phyloP scores from a whole-genome alignment of 1,139 yeast genomes.

The Lodderomyces pseudojiufengensis region DNA sequence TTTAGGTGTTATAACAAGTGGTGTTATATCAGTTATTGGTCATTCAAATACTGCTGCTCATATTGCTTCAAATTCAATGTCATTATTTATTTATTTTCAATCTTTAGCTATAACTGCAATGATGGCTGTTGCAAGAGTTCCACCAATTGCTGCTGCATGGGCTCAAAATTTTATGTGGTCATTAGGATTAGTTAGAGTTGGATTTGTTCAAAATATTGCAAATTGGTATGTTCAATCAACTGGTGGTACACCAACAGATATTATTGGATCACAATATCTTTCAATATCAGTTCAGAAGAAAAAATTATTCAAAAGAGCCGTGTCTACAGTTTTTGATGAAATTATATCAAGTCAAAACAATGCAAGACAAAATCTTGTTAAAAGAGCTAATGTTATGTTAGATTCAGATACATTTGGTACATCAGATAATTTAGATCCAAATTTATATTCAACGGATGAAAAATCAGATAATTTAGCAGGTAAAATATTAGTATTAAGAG shows the following conservation, averaged over 20 bases:
- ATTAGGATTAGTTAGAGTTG: constrained; percentile 76
- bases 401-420: constrained; percentile 41
- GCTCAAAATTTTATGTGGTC: constrained; percentile 97
- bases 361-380: constrained; percentile 2
- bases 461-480: constrained; percentile 50
- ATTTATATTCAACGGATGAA: constrained; percentile 71
- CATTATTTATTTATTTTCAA: constrained; percentile 91
- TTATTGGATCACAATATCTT: constrained; percentile 51
- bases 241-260: constrained; percentile 81
- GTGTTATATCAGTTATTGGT: constrained; percentile 81
- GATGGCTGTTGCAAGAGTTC: constrained; percentile 92
- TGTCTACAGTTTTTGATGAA: constrained; percentile 1
- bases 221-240: constrained; percentile 97
- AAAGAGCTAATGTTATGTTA: constrained; percentile 20
- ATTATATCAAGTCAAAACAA: neutral
- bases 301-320: constrained; percentile 7
- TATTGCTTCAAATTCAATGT: constrained; percentile 91
- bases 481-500: constrained; percentile 77
- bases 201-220: constrained; percentile 82
- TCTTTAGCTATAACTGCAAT: constrained; percentile 87
- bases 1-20: constrained; percentile 81
- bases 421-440: constrained; percentile 46
- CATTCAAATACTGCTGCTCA: constrained; percentile 94
- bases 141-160: constrained; percentile 99
- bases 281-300: constrained; percentile 72